Conservation (phyloP, 2,329 filamentous ascomycete species). For the Ophiostoma ips region DNA sequence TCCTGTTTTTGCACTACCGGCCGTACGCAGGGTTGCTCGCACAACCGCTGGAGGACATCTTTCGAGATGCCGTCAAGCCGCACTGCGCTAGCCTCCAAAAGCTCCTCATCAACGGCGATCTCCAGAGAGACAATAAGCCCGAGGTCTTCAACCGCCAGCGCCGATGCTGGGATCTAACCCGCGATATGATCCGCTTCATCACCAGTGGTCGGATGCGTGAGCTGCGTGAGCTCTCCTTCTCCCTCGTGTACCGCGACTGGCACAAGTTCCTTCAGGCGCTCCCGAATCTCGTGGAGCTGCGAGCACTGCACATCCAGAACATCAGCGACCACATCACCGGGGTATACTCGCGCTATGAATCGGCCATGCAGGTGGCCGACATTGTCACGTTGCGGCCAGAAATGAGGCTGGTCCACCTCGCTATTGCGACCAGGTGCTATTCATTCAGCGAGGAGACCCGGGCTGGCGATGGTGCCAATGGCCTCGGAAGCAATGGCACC, state of each 20-base stretch:
- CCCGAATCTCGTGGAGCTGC: conserved; percentile 54
- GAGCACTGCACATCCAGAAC: conserved; percentile 27
- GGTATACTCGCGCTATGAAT: conserved; percentile 46
- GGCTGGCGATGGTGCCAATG: conserved; percentile 18
- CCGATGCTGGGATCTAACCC: conserved; percentile 56
- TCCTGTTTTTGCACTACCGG: conserved; percentile 59
- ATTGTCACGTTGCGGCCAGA: conserved; percentile 65
- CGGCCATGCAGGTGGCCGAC: conserved; percentile 64
- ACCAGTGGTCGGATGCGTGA: conserved; percentile 63
- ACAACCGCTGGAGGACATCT: conserved; percentile 52
- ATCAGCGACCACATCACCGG: conserved; percentile 13
- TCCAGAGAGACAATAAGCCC: conserved; percentile 28
- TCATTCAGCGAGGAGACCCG: conserved; percentile 56
- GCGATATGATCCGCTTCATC: conserved; percentile 57
- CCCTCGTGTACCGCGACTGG: conserved; percentile 65
- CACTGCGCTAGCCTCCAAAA: conserved; percentile 59
- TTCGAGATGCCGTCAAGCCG: conserved; percentile 53
- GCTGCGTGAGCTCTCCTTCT: conserved; percentile 57
- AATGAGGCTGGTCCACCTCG: conserved; percentile 64
- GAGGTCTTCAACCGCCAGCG: conserved; percentile 31
- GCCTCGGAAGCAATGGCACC: conserved; percentile 5
- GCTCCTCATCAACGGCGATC: conserved; percentile 58
- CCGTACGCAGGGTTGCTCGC: no score
- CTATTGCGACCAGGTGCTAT: conserved; percentile 64
- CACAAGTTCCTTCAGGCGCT: conserved; percentile 68